Conservation (phyloP, 2,329 filamentous ascomycete genomes). For the Alternaria tenuissima region DNA sequence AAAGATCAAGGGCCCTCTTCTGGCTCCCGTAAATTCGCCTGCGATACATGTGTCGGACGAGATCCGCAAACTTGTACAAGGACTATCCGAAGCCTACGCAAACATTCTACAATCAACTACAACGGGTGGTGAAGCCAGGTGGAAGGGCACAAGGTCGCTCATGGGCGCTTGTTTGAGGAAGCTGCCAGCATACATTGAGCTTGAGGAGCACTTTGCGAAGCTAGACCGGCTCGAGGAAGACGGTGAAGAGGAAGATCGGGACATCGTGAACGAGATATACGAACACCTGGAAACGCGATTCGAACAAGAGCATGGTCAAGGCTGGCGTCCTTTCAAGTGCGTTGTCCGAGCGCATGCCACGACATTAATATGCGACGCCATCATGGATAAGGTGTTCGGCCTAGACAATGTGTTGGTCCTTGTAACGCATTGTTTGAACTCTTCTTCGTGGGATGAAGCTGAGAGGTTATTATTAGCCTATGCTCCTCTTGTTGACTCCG, state of each 20-base stretch:
- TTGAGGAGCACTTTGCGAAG: conserved; percentile 50
- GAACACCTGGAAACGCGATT: conserved; percentile 50
- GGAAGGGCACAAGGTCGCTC: conserved; percentile 50
- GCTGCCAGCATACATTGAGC: conserved; percentile 53
- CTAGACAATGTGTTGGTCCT: conserved; percentile 35
- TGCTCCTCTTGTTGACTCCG: conserved; percentile 31
- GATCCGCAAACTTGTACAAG: conserved; percentile 41
- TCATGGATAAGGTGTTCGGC: conserved; percentile 44
- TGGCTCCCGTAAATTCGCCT: conserved; percentile 30
- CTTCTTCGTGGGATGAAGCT: conserved; percentile 46
- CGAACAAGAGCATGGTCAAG: conserved; percentile 42
- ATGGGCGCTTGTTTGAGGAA: conserved; percentile 50
- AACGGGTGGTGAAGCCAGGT: conserved; percentile 26
- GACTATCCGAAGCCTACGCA: conserved; percentile 43
- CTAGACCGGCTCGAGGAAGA: conserved; percentile 41
- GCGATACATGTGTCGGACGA: conserved; percentile 34
- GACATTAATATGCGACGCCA: conserved; percentile 47
- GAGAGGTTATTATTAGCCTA: conserved; percentile 45
- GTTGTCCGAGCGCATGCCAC: conserved; percentile 54
- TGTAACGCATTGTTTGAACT: conserved; percentile 40
- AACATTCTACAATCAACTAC: conserved; percentile 48
- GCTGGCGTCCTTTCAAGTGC: conserved; percentile 52
- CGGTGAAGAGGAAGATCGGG: conserved; percentile 43
- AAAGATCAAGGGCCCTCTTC: conserved; percentile 36
- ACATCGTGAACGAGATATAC: conserved; percentile 51